Base-by-base conservation (phyloP, 2,329 filamentous ascomycete genomes). In the Clathrospora elynae region DNA sequence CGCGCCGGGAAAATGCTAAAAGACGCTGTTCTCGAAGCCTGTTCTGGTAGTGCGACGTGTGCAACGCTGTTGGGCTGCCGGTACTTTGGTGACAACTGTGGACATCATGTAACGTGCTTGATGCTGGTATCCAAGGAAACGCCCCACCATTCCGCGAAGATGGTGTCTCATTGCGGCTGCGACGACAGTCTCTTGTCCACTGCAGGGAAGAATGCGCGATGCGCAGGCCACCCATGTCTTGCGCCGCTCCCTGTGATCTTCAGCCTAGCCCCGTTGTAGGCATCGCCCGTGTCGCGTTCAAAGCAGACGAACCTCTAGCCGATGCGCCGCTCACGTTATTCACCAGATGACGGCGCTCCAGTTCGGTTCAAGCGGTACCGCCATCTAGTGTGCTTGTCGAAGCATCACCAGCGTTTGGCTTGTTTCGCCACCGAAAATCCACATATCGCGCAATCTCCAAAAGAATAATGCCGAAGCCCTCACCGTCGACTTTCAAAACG, bases 11-110 rank as follows among this genome's bases (percentile, higher is more conserved):
- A 58, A 63, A 62, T 56, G 46, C 44, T 51, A 34, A 51, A 41
- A 43, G 19, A 16, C 50, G 54, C 55, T 57, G 59, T 55, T 70
- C 64, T 68, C 61, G 66, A 70, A 69, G 62, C 56, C 57, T 59
- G 55, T 51, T 52, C 53, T 59, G 49, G 53, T 43, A 43, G 55
- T 60, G 54, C 42, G 43, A 46, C 37, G 37, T 40, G 61, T 57
- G 56, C 55, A 51, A 52, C 54, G 42, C 53, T 57, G 51, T 53
- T 52, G 38, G 43, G 51, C 53, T 49, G 56, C 54, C 59, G 49
- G 53, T 53, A 52, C 40, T 47, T 58, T 44, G 49, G 59, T 64
- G 64, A 68, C 62, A 62, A 61, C 62, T 43, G 61, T 35, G 18
- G 31, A 30, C 18, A 30, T 32, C 14, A 25, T 31, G 42, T 30